Conservation (phyloP, 2,329 filamentous ascomycete species). For the Hypocrella siamensis region DNA sequence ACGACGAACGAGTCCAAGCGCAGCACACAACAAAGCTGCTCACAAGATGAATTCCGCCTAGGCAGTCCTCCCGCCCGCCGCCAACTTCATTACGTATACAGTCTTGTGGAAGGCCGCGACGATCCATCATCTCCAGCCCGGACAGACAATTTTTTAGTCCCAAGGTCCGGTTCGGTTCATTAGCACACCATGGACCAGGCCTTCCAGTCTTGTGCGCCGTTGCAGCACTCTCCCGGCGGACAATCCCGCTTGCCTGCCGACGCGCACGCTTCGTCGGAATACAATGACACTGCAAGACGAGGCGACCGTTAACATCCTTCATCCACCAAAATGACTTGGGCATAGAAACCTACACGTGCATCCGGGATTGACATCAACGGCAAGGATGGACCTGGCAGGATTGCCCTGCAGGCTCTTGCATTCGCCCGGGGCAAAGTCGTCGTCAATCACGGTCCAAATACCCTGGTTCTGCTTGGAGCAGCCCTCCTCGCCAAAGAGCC, state of each 20-base stretch:
- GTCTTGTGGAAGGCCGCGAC: background rate
- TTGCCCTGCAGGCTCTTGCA: slow-evolving; percentile 7
- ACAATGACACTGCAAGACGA: slow-evolving; percentile 5
- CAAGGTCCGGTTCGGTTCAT: background rate
- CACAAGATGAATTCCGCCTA: too few species aligned
- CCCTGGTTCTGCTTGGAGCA: slow-evolving; percentile 9
- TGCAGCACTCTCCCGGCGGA: background rate
- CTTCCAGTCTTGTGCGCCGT: background rate
- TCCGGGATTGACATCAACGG: slow-evolving; percentile 5
- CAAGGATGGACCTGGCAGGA: slow-evolving; percentile 5
- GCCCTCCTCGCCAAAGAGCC: slow-evolving; percentile 7
- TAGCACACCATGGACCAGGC: slow-evolving; percentile 3
- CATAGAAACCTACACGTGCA: slow-evolving; percentile 9
- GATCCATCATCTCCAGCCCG: background rate
- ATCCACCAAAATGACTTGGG: too few species aligned
- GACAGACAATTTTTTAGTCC: too few species aligned
- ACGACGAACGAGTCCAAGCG: too few species aligned
- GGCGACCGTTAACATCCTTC: background rate
- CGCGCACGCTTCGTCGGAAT: slow-evolving; percentile 4
- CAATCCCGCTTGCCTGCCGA: background rate
- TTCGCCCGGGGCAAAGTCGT: slow-evolving; percentile 7
- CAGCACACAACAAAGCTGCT: too few species aligned
- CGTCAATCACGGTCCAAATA: slow-evolving; percentile 11
- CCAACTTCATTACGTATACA: too few species aligned
- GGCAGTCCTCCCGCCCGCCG: too few species aligned